A percentile compares a stretch with the other conserved stretches of the same genome.
Evolutionary conservation across 2,329 filamentous ascomycete species (phyloP).

Genomic region (Paraphaeosphaeria minitans): DNA sequence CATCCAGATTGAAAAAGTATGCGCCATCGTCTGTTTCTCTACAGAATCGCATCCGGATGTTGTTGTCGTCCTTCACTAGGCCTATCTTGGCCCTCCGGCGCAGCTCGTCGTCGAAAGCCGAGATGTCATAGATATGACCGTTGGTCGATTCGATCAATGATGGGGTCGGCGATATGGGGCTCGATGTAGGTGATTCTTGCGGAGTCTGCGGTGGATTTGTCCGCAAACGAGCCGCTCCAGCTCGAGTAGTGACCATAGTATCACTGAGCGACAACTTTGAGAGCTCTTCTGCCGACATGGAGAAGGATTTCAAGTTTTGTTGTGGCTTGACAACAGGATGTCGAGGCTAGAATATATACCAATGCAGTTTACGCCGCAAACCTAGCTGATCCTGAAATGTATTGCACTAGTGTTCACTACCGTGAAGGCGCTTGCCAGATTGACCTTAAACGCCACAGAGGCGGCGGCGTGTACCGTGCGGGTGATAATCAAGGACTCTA

Average conservation of each 20-base stretch:
- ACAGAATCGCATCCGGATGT: slow-evolving; percentile 45
- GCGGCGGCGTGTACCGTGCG: slow-evolving; percentile 29
- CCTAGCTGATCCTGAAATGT: slow-evolving; percentile 30
- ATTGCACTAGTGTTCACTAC: slow-evolving; percentile 29
- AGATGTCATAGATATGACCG: slow-evolving; percentile 43
- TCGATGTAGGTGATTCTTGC: slow-evolving; percentile 23
- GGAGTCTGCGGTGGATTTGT: slow-evolving; percentile 18
- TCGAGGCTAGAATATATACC: slow-evolving; percentile 40
- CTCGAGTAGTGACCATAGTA: slow-evolving; percentile 46
- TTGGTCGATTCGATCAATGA: slow-evolving; percentile 41
- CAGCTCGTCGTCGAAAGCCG: slow-evolving; percentile 36
- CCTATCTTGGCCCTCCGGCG: slow-evolving; percentile 38
- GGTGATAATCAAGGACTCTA: slow-evolving; percentile 39
- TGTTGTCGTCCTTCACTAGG: slow-evolving; percentile 35
- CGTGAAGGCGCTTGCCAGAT: slow-evolving; percentile 36
- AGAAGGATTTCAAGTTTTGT: slow-evolving; percentile 23
- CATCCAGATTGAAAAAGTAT: slow-evolving; percentile 43
- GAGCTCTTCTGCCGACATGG: slow-evolving; percentile 46
- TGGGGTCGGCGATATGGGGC: slow-evolving; percentile 35
- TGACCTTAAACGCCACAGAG: slow-evolving; percentile 39
- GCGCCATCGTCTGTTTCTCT: slow-evolving; percentile 30
- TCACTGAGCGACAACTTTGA: slow-evolving; percentile 45
- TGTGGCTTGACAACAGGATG: slow-evolving; percentile 18
- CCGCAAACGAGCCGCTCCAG: slow-evolving; percentile 38
- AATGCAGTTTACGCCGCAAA: slow-evolving; percentile 35